A percentile compares a stretch with the other conserved stretches of the same genome.
Conservation (phyloP, 495 filamentous ascomycete species). For the Glarea lozoyensis region DNA sequence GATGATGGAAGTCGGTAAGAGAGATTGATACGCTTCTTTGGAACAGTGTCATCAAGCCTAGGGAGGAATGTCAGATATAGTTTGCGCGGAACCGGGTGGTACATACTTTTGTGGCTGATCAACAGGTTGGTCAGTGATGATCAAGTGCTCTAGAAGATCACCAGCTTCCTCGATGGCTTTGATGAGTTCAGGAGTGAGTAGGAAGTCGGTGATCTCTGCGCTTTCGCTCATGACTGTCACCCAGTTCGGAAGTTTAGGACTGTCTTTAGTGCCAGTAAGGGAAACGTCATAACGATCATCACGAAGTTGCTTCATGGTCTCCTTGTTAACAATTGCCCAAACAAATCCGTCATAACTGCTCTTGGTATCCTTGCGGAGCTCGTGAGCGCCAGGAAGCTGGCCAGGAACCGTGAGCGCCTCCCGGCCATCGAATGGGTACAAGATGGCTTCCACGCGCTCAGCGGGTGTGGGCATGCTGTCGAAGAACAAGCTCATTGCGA, state of each 20-base stretch:
- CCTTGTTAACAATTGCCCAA: constrained; percentile 93
- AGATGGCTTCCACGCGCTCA: constrained; percentile 63
- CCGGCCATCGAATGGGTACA: constrained; percentile 86
- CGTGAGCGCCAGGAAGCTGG: constrained; percentile 42
- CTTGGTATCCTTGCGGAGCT: constrained; percentile 52
- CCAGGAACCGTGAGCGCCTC: constrained; percentile 63
- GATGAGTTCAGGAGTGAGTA: constrained; percentile 78
- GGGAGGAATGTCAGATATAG: constrained; percentile 16
- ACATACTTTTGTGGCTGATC: constrained; percentile 68
- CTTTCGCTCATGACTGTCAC: constrained; percentile 92
- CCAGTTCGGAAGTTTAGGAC: constrained; percentile 84
- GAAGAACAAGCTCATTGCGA: constrained; percentile 64
- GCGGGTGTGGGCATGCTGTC: constrained; percentile 57
- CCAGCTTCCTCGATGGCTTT: constrained; percentile 73
- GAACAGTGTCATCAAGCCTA: constrained; percentile 76
- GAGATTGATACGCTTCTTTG: constrained; percentile 80
- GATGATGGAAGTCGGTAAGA: constrained; percentile 59
- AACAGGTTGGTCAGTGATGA: constrained; percentile 82
- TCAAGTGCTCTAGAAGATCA: constrained; percentile 75
- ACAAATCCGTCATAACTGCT: constrained; percentile 85
- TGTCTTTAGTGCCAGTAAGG: constrained; percentile 85
- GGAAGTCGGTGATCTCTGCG: constrained; percentile 82
- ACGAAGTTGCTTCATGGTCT: constrained; percentile 77
- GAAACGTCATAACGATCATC: constrained; percentile 93
- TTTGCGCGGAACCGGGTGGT: constrained; percentile 8